Conservation (phyloP, 2,329 filamentous ascomycete genomes). For the Colletotrichum costaricense region DNA sequence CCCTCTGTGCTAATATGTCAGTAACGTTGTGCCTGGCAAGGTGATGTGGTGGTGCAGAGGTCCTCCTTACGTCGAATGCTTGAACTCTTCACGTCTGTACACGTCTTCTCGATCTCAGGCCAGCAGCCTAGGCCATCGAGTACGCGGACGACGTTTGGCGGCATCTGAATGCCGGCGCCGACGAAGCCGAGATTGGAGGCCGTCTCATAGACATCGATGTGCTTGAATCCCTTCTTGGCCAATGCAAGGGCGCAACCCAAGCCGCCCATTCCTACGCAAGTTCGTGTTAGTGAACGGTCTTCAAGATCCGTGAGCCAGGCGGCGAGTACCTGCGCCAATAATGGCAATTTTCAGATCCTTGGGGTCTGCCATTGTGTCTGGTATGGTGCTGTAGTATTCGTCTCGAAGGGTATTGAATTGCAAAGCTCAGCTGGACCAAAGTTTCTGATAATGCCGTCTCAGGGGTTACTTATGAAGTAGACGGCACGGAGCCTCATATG, state of each 20-base stretch:
- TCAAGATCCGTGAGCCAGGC: not conserved
- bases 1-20: slow-evolving; percentile 61
- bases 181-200: slow-evolving; percentile 82
- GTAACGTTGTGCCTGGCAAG: not conserved
- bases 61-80: slow-evolving; percentile 72
- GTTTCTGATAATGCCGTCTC: not conserved
- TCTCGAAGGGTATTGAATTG: slow-evolving; percentile 3
- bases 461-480: slow-evolving; percentile 21
- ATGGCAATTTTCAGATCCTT: slow-evolving; percentile 55
- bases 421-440: not conserved
- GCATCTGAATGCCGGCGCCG: slow-evolving; percentile 86
- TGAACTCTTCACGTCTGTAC: slow-evolving; percentile 76
- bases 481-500: slow-evolving; percentile 23
- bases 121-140: slow-evolving; percentile 80
- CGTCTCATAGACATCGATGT: slow-evolving; percentile 80
- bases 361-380: slow-evolving; percentile 43
- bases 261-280: slow-evolving; percentile 77
- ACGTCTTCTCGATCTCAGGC: slow-evolving; percentile 76
- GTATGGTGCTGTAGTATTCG: not conserved
- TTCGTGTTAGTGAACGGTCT: not conserved
- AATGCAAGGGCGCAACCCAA: slow-evolving; percentile 78
- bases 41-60: not conserved
- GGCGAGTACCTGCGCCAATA: slow-evolving; percentile 58
- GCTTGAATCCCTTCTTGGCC: slow-evolving; percentile 79
- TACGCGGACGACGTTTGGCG: slow-evolving; percentile 84